These are phyloP conservation scores for Periconia sp. DNA, from an alignment of 2,329 filamentous ascomycete species.

Conservation along the genomic window DNA sequence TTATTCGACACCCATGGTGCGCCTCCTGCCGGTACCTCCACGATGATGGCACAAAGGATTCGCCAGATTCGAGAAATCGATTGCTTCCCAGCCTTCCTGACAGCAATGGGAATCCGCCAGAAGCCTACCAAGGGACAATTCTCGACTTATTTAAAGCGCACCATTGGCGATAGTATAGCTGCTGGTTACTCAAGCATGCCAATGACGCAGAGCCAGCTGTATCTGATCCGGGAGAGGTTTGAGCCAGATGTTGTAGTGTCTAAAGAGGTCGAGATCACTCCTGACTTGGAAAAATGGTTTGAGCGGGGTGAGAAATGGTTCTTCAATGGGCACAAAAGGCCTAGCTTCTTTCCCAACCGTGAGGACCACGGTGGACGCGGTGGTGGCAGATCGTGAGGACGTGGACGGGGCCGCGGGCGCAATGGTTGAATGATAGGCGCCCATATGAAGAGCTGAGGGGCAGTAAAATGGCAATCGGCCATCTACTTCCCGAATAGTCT, in stretches of 20 bases:
- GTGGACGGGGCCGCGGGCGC: too few relatives aligned
- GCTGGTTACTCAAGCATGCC: slow-evolving; percentile 31
- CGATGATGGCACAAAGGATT: slow-evolving; percentile 50
- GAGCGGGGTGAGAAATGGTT: slow-evolving; percentile 19
- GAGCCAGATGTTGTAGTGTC: slow-evolving; percentile 25
- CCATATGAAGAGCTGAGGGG: too few relatives aligned
- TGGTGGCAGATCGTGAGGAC: too few relatives aligned
- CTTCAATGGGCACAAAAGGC: slow-evolving; percentile 16
- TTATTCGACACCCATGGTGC: slow-evolving; percentile 57
- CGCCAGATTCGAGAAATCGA: slow-evolving; percentile 42
- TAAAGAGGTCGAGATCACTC: slow-evolving; percentile 16
- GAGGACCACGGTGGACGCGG: too few relatives aligned
- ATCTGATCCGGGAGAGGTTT: slow-evolving; percentile 24
- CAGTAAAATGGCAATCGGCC: too few relatives aligned
- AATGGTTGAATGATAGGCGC: too few relatives aligned
- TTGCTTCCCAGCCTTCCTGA: slow-evolving; percentile 52
- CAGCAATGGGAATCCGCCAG: slow-evolving; percentile 49
- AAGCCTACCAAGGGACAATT: slow-evolving; percentile 26
- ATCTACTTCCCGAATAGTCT: too few relatives aligned
- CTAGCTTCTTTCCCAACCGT: slow-evolving; percentile 32
- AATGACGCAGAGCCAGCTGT: slow-evolving; percentile 30
- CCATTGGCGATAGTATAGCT: slow-evolving; percentile 28
- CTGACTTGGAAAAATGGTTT: slow-evolving; percentile 19
- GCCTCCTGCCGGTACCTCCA: slow-evolving; percentile 51
- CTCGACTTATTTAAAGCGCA: slow-evolving; percentile 27